phyloP scores from a whole-genome alignment of 148 eudicot species.

The Fagopyrum tataricum region DNA sequence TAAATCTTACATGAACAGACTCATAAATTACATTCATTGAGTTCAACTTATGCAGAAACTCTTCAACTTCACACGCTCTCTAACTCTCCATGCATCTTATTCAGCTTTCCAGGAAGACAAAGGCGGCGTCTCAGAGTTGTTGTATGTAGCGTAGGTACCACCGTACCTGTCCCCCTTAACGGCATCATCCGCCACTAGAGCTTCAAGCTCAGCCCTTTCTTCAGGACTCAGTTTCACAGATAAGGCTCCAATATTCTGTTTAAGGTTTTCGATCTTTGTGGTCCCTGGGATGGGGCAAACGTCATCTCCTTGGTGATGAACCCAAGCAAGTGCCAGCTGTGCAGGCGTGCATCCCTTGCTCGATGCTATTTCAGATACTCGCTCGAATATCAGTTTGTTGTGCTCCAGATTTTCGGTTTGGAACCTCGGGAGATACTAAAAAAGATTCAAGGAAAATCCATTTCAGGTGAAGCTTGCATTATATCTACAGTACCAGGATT shows the following conservation, averaged over 20 bases:
- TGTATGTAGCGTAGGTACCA: slow-evolving; percentile 15
- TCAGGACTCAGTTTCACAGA: too few species aligned
- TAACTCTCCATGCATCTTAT: not conserved
- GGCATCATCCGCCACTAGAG: slow-evolving; percentile 20
- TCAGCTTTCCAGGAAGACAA: slow-evolving; percentile 30
- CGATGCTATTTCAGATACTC: slow-evolving; percentile 26
- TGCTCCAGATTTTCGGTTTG: slow-evolving; percentile 31
- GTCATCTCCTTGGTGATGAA: too few species aligned
- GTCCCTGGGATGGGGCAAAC: too few species aligned
- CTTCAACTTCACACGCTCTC: not conserved
- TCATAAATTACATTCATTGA: too few species aligned
- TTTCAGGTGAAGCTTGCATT: not conserved
- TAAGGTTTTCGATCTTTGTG: too few species aligned
- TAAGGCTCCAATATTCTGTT: too few species aligned
- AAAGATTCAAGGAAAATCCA: not conserved
- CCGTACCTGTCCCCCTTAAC: slow-evolving; percentile 31
- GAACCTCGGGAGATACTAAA: slow-evolving; percentile 32
- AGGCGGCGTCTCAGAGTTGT: slow-evolving; percentile 29
- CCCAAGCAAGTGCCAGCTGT: slow-evolving; percentile 22
- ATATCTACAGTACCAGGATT: too few species aligned
- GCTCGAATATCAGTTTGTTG: slow-evolving; percentile 29
- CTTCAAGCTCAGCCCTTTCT: slow-evolving; percentile 29
- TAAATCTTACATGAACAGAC: too few species aligned
- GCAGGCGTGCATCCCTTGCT: slow-evolving; percentile 35
- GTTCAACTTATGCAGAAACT: not conserved